These are phyloP conservation scores for Lasiosphaeris hirsuta DNA, from an alignment of 495 filamentous ascomycete genomes.

Conservation along the genomic window DNA sequence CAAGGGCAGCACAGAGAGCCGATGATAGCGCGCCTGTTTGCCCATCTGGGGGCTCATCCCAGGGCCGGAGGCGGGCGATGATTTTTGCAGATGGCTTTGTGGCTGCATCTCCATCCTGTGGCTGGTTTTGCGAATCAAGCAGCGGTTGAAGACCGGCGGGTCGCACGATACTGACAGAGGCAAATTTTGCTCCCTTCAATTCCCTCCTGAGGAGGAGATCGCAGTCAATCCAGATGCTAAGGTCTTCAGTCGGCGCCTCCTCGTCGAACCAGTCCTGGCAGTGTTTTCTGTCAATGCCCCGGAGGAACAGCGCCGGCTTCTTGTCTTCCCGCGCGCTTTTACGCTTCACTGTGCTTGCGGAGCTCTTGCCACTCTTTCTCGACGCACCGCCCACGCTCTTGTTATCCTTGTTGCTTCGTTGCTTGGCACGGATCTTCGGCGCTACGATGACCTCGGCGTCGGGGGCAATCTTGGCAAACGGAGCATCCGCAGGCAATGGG, in stretches of 20 bases:
- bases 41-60: slow-evolving; percentile 83
- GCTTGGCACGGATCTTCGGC: slow-evolving; percentile 64
- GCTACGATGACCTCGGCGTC: slow-evolving; percentile 97
- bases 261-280: slow-evolving; percentile 73
- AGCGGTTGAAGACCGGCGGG: slow-evolving; percentile 75
- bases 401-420: slow-evolving; percentile 52
- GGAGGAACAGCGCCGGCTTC: slow-evolving; percentile 65
- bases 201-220: slow-evolving; percentile 65
- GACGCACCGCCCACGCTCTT: slow-evolving; percentile 67
- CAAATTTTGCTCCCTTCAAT: slow-evolving; percentile 69
- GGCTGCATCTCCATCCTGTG: slow-evolving; percentile 56
- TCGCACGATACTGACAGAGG: slow-evolving; percentile 71
- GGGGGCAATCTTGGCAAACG: slow-evolving; percentile 87
- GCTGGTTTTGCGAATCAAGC: slow-evolving; percentile 68
- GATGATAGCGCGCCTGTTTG: slow-evolving; percentile 75
- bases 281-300: slow-evolving; percentile 66
- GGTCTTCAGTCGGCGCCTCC: slow-evolving; percentile 51
- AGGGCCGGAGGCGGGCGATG: slow-evolving; percentile 68
- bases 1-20: slow-evolving; percentile 66
- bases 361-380: slow-evolving; percentile 71
- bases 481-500: slow-evolving; percentile 59
- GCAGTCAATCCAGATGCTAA: slow-evolving; percentile 80
- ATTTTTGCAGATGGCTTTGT: slow-evolving; percentile 64
- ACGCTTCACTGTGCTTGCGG: slow-evolving; percentile 60
- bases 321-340: slow-evolving; percentile 60